Conservation (phyloP, 2,329 filamentous ascomycete species). For the Dothidotthia symphoricarpi region DNA sequence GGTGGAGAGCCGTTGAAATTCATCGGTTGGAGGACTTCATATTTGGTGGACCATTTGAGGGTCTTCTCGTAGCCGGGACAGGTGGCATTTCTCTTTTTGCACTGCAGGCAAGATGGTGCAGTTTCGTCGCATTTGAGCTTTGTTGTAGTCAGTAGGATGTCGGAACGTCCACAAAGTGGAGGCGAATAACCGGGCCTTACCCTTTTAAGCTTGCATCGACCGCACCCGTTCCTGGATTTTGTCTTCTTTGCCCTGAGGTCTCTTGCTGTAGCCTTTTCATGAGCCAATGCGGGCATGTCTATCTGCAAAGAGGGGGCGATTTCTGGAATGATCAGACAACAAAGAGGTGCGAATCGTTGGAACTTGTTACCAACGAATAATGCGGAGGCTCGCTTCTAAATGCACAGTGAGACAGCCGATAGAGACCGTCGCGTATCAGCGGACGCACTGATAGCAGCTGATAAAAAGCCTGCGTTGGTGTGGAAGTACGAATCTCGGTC, state of each 20-base stretch:
- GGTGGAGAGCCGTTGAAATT: slow-evolving; percentile 23
- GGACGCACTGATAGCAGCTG: slow-evolving; percentile 29
- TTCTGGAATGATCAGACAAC: slow-evolving; percentile 11
- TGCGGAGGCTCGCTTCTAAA: slow-evolving; percentile 18
- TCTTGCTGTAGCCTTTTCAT: slow-evolving; percentile 24
- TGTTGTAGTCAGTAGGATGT: slow-evolving; percentile 16
- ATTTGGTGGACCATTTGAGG: slow-evolving; percentile 51
- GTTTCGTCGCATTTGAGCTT: slow-evolving; percentile 49
- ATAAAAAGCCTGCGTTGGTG: slow-evolving; percentile 25
- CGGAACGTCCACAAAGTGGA: background rate
- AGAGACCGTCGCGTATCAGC: slow-evolving; percentile 25
- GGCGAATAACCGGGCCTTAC: slow-evolving; percentile 13
- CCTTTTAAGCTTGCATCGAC: slow-evolving; percentile 38
- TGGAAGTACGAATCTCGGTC: slow-evolving; percentile 24
- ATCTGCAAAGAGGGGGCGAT: slow-evolving; percentile 2
- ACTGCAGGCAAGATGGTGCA: slow-evolving; percentile 45
- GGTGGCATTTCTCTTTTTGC: slow-evolving; percentile 43
- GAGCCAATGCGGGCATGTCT: slow-evolving; percentile 33
- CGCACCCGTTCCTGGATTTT: slow-evolving; percentile 38
- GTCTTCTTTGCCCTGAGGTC: slow-evolving; percentile 37
- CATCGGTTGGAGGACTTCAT: slow-evolving; percentile 46
- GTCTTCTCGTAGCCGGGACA: slow-evolving; percentile 51
- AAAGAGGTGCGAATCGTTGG: slow-evolving; percentile 16
- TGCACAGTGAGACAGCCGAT: slow-evolving; percentile 29
- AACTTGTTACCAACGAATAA: slow-evolving; percentile 19